phyloP scores from a whole-genome alignment of 2,329 filamentous ascomycete genomes.

The Colletotrichum sansevieriae region DNA sequence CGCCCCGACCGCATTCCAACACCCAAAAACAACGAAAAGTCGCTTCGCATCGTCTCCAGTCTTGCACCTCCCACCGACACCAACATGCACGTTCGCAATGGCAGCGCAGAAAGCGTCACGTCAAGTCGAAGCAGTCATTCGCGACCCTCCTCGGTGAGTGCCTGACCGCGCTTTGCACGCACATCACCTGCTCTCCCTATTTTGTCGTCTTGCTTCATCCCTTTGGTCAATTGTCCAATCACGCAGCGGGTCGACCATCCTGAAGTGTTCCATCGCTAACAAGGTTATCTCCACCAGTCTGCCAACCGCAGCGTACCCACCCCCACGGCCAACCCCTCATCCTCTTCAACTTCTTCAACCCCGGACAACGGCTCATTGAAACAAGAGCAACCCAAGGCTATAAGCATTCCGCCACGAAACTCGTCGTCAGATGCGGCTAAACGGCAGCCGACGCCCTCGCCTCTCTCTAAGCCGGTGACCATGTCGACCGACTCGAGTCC shows the following conservation, averaged over 20 bases:
- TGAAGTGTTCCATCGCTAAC: conserved; percentile 61
- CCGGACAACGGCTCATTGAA: conserved; percentile 61
- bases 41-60: conserved; percentile 52
- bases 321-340: conserved; percentile 67
- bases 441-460: conserved; percentile 76
- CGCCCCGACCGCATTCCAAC: conserved; percentile 40
- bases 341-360: conserved; percentile 60
- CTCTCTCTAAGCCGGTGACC: conserved; percentile 78
- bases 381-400: conserved; percentile 66
- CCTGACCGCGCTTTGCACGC: conserved; percentile 38
- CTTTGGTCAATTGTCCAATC: conserved; percentile 58
- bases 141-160: conserved; percentile 75
- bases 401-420: conserved; percentile 71
- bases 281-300: conserved; percentile 63
- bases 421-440: conserved; percentile 77
- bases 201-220: conserved; percentile 21
- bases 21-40: conserved; percentile 51
- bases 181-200: conserved; percentile 33
- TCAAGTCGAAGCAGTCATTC: conserved; percentile 71
- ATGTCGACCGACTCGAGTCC: conserved; percentile 68
- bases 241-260: conserved; percentile 46
- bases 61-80: conserved; percentile 45
- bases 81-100: conserved; percentile 59
- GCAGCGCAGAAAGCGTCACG: conserved; percentile 74
- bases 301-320: conserved; percentile 69